Base-by-base conservation (phyloP, 345 rosid genomes). In the Dipteronia dyeriana region DNA sequence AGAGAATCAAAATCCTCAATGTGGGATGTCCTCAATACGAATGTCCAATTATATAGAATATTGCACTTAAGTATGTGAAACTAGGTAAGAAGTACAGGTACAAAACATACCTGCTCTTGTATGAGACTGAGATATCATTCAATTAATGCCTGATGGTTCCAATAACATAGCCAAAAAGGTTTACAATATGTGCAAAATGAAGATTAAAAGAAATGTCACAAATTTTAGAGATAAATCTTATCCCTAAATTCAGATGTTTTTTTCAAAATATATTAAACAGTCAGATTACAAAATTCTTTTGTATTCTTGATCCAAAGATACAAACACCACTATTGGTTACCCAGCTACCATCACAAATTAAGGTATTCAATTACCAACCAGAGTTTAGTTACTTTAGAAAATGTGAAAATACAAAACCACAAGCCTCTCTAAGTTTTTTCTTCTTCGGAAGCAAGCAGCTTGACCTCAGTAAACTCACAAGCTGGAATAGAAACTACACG, bases 381-480 rank as follows among this genome's bases (percentile, higher is more conserved):
- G 17, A 59, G 63, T 22, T 25, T n/a, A 19, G 20, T 22, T 7
- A 59, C 13, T 59, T 59, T 13, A 59, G 26, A 59, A 45, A 45
- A 45, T 1, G 12, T 45, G 13, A 45, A 9, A 45, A 2, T 9
- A 45, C 49, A 45, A 45, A 45, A 59, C 26, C 63, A 26, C 12
- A 59, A 22, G 8, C 70, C 77, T 49, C 49, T 59, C 20, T 7
- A 11, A 16, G 80, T 75, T 80, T 82, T 79, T 49, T 87, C 90
- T 75, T 81, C 91, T 31, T 84, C 84, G 22, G 80, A 81, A 70
- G 89, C 81, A 83, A 85, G 73, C 83, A 92, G 89, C 79, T 88
- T 85, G 66, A 97, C 99, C 70, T 94, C 97, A 13, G 87, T 84
- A 84, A 96, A 91, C 79, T 94, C 97, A 77, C 97, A 92, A 72